A percentile compares a stretch with the other conserved stretches of the same genome.
Evolutionary conservation across 2,329 filamentous ascomycete species (phyloP).

Genomic region (Fusarium lateritium): DNA sequence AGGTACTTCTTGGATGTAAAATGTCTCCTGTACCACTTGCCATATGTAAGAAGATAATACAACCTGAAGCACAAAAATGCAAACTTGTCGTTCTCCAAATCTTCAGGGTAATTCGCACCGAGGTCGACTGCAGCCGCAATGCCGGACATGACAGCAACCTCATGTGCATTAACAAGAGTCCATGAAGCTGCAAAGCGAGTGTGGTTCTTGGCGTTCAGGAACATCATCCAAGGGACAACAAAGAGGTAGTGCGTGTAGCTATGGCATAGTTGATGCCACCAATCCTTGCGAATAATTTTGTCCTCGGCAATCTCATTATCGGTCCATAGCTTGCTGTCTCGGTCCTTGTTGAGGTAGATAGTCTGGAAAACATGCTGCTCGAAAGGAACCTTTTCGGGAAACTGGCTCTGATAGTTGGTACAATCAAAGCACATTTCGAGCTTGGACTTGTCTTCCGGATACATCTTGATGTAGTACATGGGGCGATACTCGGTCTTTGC

Average conservation of each 20-base stretch:
- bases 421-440: slow-evolving; percentile 40
- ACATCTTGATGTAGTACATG: slow-evolving; percentile 44
- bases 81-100: slow-evolving; percentile 74
- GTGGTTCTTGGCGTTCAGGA: slow-evolving; percentile 33
- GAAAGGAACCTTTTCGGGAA: slow-evolving; percentile 31
- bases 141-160: slow-evolving; percentile 30
- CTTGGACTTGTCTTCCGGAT: slow-evolving; percentile 34
- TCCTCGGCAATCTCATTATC: slow-evolving; percentile 33
- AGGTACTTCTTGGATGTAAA: slow-evolving; percentile 46
- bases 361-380: slow-evolving; percentile 59
- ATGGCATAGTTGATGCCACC: slow-evolving; percentile 37
- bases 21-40: slow-evolving; percentile 70
- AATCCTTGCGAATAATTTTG: slow-evolving; percentile 36
- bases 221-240: slow-evolving; percentile 36
- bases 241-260: slow-evolving; percentile 35
- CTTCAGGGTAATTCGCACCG: slow-evolving; percentile 48
- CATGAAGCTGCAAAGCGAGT: slow-evolving; percentile 30
- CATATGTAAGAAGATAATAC: slow-evolving; percentile 73
- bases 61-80: slow-evolving; percentile 72
- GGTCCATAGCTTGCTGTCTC: slow-evolving; percentile 31
- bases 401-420: slow-evolving; percentile 39
- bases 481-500: slow-evolving; percentile 36
- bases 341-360: slow-evolving; percentile 67
- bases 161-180: slow-evolving; percentile 29
- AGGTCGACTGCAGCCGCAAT: slow-evolving; percentile 36